phyloP scores from a whole-genome alignment of 2,329 filamentous ascomycete species.

The Ophiostoma populinum region DNA sequence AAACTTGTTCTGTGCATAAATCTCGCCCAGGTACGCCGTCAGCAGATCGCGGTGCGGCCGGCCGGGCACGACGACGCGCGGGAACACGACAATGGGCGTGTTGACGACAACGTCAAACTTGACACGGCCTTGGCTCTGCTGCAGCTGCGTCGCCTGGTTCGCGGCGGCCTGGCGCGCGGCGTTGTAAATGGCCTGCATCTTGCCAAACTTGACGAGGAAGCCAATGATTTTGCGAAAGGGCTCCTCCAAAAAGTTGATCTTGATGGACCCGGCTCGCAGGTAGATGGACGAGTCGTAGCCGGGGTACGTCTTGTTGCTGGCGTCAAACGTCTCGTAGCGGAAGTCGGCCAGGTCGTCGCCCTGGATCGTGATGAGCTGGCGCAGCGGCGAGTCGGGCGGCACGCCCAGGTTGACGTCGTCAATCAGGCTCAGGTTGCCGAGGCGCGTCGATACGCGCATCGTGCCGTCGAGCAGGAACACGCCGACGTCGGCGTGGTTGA shows the following conservation, averaged over 20 bases:
- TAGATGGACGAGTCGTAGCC: conserved; percentile 89
- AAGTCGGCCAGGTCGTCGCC: conserved; percentile 94
- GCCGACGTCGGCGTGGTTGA: conserved; percentile 82
- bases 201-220: conserved; percentile 95
- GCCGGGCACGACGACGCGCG: conserved; percentile 54
- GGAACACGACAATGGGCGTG: conserved; percentile 93
- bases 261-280: conserved; percentile 83
- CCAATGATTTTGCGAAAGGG: conserved; percentile 96
- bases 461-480: conserved; percentile 74
- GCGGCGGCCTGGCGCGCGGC: conserved; percentile 87
- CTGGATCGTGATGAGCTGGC: conserved; percentile 83
- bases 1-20: conserved; percentile 92
- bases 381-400: conserved; percentile 59
- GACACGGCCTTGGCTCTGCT: conserved; percentile 76
- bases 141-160: conserved; percentile 81
- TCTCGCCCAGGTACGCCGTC: conserved; percentile 89
- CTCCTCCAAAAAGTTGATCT: conserved; percentile 92
- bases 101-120: conserved; percentile 88
- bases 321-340: conserved; percentile 88
- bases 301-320: conserved; percentile 59
- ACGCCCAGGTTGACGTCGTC: conserved; percentile 92
- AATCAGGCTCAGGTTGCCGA: conserved; percentile 75
- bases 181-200: conserved; percentile 99
- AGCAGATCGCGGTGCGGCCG: conserved; percentile 61
- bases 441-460: conserved; percentile 71